phyloP scores from a whole-genome alignment of 495 filamentous ascomycete genomes.

The Chaetomium cochliodes region DNA sequence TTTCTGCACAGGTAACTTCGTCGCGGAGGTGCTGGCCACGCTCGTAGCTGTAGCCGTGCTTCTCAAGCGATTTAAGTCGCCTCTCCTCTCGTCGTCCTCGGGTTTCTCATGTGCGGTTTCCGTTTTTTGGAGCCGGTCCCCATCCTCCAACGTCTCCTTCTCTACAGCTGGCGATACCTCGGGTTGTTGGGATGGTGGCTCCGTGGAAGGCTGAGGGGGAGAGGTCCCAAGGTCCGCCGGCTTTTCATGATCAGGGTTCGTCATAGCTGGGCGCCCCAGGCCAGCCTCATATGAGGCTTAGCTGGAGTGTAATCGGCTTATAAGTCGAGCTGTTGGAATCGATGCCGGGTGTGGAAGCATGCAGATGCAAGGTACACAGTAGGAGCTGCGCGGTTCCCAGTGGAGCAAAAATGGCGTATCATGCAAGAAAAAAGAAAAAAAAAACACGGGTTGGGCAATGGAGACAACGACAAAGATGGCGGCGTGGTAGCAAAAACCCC shows the following conservation, averaged over 20 bases:
- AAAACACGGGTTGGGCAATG: neutral
- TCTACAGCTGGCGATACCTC: conserved; percentile 15
- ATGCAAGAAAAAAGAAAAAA: neutral
- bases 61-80: conserved; percentile 42
- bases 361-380: neutral
- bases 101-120: conserved; percentile 10
- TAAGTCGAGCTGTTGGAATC: neutral
- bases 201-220: conserved; percentile 11
- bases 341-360: neutral
- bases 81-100: conserved; percentile 25
- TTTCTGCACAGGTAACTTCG: conserved; percentile 41
- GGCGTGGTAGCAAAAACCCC: neutral
- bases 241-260: conserved; percentile 13
- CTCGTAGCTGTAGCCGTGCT: conserved; percentile 50
- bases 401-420: conserved; percentile 4
- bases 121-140: conserved; percentile 8
- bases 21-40: conserved; percentile 33
- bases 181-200: conserved; percentile 10
- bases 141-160: conserved; percentile 21
- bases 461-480: neutral
- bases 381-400: neutral
- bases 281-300: conserved; percentile 1
- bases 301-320: neutral
- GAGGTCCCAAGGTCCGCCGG: conserved; percentile 9
- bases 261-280: conserved; percentile 1